Base-by-base conservation (phyloP, 768 basidiomycete species). In the Suillus bovinus region DNA sequence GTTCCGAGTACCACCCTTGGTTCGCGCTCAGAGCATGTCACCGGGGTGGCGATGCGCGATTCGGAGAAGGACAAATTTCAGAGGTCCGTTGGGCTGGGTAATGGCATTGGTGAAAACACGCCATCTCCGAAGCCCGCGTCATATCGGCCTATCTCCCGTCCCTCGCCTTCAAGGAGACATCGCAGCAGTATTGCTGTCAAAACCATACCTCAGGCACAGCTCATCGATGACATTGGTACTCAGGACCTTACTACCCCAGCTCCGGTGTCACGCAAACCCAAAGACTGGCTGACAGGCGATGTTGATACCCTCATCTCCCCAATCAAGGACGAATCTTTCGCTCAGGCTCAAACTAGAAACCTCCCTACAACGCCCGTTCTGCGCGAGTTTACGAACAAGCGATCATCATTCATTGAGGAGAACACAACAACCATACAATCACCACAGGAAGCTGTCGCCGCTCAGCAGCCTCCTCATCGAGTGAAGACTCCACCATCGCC, bases 201-300 rank as follows among this genome's bases (percentile, higher is more conserved):
- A 68, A 73, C 76, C 22, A 50, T 52, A 58, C 69, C 65, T 39
- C 46, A 42, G 34, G 59, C 50, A 41, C 59, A 58, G 22, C 41
- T 61, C 11, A 64, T 47, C 7, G 67, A 64, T 58, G 67, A 68
- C 53, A 36, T 73, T 44, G 61, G 67, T 52, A 52, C 63, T 39
- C 71, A 67, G 33, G 71, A 64, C 55, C 11, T 44, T 39, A 36
- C 56, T 38, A 59, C 61, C 20, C 67, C 67, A 44, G 11, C 58
- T 22, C 56, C 61, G 14, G 57, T 9, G 20, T 71, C 54, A 56
- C 76, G 67, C 67, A 76, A 71, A 70, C 78, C 74, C 53, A 79
- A 76, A 65, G 90, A 93, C 69, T 91, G 91, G 91, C 75, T 94
- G 38, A 91, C 92, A 20, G 91, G 91, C 10, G 82, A 83, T 59